Percentiles rank a stretch among this genome's conserved stretches.
phyloP scores from a whole-genome alignment of 495 filamentous ascomycete species.

The Penicillium samsonianum region DNA sequence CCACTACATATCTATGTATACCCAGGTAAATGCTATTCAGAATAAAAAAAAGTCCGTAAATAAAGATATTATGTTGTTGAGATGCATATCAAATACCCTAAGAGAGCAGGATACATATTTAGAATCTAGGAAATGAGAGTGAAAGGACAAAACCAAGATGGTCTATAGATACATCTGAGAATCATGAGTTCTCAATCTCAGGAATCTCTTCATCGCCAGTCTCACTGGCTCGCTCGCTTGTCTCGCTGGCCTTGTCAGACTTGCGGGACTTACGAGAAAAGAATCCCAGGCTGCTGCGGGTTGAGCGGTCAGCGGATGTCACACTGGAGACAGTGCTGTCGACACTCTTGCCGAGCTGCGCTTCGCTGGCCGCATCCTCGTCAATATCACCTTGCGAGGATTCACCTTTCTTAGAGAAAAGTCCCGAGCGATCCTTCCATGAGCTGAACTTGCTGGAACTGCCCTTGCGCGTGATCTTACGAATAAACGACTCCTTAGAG shows the following conservation, averaged over 20 bases:
- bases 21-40: background rate
- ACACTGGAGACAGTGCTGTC: slow-evolving; percentile 49
- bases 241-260: slow-evolving; percentile 49
- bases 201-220: slow-evolving; percentile 50
- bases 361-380: slow-evolving; percentile 47
- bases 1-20: background rate
- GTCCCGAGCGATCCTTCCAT: slow-evolving; percentile 64
- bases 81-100: slow-evolving; percentile 10
- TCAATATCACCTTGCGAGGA: slow-evolving; percentile 52
- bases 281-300: slow-evolving; percentile 50
- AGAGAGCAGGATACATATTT: slow-evolving; percentile 5
- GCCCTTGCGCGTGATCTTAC: slow-evolving; percentile 76
- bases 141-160: slow-evolving; percentile 14
- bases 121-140: slow-evolving; percentile 17
- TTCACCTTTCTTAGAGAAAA: slow-evolving; percentile 65
- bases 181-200: slow-evolving; percentile 24
- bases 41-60: background rate
- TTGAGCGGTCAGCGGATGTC: slow-evolving; percentile 47
- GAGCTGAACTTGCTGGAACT: slow-evolving; percentile 79
- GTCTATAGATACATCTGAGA: slow-evolving; percentile 14
- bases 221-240: slow-evolving; percentile 50
- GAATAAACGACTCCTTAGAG: slow-evolving; percentile 63
- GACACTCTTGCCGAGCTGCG: slow-evolving; percentile 49
- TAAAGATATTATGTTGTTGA: slow-evolving; percentile 1
- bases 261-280: slow-evolving; percentile 53